These are phyloP conservation scores for Fusarium heterosporum DNA, from an alignment of 2,329 filamentous ascomycete species.

Conservation along the genomic window DNA sequence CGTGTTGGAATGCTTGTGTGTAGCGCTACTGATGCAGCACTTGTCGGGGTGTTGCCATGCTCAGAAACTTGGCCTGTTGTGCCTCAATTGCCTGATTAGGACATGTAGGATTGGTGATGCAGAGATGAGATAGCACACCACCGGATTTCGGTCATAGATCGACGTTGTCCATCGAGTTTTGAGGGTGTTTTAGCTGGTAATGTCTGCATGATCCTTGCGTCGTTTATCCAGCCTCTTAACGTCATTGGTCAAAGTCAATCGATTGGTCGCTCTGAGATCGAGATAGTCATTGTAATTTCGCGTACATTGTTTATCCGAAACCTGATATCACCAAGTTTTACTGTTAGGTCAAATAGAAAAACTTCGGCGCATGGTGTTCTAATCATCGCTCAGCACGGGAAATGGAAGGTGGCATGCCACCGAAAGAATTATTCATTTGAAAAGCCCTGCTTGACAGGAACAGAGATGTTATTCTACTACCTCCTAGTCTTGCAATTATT, in stretches of 20 bases:
- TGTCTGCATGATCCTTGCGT: background rate
- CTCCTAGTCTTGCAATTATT: too few species aligned
- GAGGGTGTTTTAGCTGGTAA: background rate
- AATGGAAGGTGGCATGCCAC: too few species aligned
- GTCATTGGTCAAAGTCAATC: background rate
- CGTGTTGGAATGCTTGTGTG: conserved; percentile 20
- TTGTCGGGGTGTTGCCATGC: conserved; percentile 20
- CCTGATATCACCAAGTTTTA: too few species aligned
- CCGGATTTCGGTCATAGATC: background rate
- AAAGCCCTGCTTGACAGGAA: too few species aligned
- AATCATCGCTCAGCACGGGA: too few species aligned
- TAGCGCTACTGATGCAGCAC: conserved; percentile 27
- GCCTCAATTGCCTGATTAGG: background rate
- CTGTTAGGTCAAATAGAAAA: too few species aligned
- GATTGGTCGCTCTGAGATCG: background rate
- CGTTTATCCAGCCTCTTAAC: background rate
- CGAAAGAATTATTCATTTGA: too few species aligned
- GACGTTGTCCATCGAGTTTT: background rate
- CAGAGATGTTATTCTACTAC: too few species aligned
- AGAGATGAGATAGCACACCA: conserved; percentile 9
- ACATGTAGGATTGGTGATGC: background rate
- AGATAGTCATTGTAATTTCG: background rate
- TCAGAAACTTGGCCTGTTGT: background rate
- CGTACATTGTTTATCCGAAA: too few species aligned
- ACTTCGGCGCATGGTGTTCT: too few species aligned